Evolutionary conservation across 352 stramenopile genomes (phyloP).

Genomic region (Phytophthora ramorum): DNA sequence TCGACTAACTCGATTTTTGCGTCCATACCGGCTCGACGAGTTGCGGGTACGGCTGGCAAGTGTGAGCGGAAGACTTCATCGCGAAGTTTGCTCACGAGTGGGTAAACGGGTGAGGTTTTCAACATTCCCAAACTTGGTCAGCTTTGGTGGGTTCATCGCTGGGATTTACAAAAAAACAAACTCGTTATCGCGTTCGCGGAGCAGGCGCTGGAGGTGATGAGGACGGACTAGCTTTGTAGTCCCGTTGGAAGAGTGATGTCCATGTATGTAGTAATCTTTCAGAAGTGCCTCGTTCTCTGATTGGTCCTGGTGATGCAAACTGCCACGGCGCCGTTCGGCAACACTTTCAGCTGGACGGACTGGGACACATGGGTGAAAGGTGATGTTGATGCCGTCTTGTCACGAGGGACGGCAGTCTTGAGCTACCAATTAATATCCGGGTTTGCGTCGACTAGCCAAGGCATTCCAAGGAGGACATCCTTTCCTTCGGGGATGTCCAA

Average conservation of each 20-base stretch:
- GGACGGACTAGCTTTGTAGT: neutral
- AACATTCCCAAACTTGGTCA: slow-evolving; percentile 3
- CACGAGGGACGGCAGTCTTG: neutral
- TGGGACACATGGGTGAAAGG: neutral
- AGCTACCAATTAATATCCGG: neutral
- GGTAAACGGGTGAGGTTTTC: neutral
- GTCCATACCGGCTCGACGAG: neutral
- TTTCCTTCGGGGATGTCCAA: slow-evolving; percentile 8
- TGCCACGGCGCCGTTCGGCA: neutral
- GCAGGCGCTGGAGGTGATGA: neutral
- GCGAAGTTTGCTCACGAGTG: slow-evolving; percentile 1
- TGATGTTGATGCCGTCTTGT: neutral
- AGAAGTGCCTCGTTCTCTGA: neutral
- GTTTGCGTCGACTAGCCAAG: neutral
- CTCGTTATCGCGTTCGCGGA: slow-evolving; percentile 8
- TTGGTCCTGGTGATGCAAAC: neutral
- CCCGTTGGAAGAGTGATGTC: neutral
- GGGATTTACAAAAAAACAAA: slow-evolving; percentile 8
- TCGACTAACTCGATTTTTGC: slow-evolving; percentile 12
- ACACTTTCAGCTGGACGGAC: neutral
- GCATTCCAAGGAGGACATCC: slow-evolving; percentile 13
- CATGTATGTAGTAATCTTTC: neutral
- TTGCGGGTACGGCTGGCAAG: neutral
- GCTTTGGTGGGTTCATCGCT: slow-evolving; percentile 1
- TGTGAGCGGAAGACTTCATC: slow-evolving; percentile 6